Evolutionary conservation across 2,329 filamentous ascomycete species (phyloP).

Genomic region (Cordyceps cateniannulata): DNA sequence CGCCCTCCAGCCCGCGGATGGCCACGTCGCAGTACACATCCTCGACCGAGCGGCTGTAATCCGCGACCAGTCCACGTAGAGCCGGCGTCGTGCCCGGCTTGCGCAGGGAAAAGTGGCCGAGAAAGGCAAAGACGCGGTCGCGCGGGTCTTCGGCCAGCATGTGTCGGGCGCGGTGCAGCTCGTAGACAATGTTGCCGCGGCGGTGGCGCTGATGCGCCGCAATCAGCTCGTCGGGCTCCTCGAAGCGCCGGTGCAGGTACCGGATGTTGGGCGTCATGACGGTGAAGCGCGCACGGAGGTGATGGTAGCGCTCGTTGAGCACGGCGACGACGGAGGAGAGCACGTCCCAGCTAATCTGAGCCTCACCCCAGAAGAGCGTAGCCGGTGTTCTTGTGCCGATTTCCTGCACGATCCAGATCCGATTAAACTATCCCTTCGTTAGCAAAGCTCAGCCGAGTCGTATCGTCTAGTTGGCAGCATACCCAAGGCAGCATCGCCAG

Average conservation of each 20-base stretch:
- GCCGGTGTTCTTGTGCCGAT: constrained; percentile 28
- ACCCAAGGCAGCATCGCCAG: constrained; percentile 28
- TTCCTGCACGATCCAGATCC: constrained; percentile 32
- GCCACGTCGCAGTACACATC: constrained; percentile 29
- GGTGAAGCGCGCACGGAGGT: constrained; percentile 23
- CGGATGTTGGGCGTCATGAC: constrained; percentile 28
- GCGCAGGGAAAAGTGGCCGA: constrained; percentile 28
- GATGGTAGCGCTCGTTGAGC: constrained; percentile 28
- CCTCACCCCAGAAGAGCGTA: constrained; percentile 28
- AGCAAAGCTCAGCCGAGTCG: constrained; percentile 6
- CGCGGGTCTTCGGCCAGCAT: constrained; percentile 26
- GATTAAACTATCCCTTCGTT: constrained; percentile 23
- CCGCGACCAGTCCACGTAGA: constrained; percentile 21
- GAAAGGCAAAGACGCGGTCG: constrained; percentile 30
- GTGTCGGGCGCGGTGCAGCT: constrained; percentile 29
- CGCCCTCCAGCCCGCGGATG: constrained; percentile 22
- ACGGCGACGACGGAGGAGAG: constrained; percentile 25
- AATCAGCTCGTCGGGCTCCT: constrained; percentile 24
- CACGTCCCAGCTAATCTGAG: constrained; percentile 26
- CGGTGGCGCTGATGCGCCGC: constrained; percentile 22
- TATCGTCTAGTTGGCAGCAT: constrained; percentile 9
- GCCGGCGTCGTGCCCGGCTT: constrained; percentile 16
- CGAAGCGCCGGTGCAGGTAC: constrained; percentile 27
- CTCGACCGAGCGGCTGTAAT: constrained; percentile 25
- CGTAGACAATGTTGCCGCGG: constrained; percentile 29